These are phyloP conservation scores for Ascobolus immersus DNA, from an alignment of 495 filamentous ascomycete species.

Conservation along the genomic window DNA sequence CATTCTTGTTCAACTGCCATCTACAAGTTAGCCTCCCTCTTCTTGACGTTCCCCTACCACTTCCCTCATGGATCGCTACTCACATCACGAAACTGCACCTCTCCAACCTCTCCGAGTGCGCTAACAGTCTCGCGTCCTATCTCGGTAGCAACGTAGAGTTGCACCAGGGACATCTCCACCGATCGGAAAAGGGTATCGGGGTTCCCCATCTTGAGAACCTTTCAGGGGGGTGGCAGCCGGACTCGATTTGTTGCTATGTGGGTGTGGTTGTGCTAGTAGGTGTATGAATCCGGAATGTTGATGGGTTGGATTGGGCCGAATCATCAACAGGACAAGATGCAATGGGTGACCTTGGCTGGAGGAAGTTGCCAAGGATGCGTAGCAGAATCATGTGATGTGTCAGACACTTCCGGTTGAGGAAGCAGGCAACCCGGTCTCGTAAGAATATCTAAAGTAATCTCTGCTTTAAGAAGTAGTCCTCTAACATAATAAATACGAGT, in stretches of 20 bases:
- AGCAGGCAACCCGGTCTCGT: too few relatives aligned
- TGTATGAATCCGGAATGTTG: too few relatives aligned
- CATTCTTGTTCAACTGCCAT: slow-evolving; percentile 55
- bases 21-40: slow-evolving; percentile 11
- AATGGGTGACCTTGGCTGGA: too few relatives aligned
- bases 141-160: slow-evolving; percentile 96
- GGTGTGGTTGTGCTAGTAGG: too few relatives aligned
- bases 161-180: slow-evolving; percentile 98
- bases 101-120: slow-evolving; percentile 79
- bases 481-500: too few relatives aligned
- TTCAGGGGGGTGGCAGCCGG: neutral
- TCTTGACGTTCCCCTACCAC: neutral
- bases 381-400: too few relatives aligned
- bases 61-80: slow-evolving; percentile 20
- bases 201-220: slow-evolving; percentile 27
- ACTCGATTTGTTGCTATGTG: neutral
- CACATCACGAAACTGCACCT: slow-evolving; percentile 94
- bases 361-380: too few relatives aligned
- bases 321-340: too few relatives aligned
- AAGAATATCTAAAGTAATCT: too few relatives aligned
- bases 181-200: slow-evolving; percentile 96
- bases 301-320: too few relatives aligned
- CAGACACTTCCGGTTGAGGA: too few relatives aligned
- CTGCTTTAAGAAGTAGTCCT: too few relatives aligned
- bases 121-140: slow-evolving; percentile 94